Conservation (phyloP, 345 rosid genomes). For the Zanthoxylum bungeanum region DNA sequence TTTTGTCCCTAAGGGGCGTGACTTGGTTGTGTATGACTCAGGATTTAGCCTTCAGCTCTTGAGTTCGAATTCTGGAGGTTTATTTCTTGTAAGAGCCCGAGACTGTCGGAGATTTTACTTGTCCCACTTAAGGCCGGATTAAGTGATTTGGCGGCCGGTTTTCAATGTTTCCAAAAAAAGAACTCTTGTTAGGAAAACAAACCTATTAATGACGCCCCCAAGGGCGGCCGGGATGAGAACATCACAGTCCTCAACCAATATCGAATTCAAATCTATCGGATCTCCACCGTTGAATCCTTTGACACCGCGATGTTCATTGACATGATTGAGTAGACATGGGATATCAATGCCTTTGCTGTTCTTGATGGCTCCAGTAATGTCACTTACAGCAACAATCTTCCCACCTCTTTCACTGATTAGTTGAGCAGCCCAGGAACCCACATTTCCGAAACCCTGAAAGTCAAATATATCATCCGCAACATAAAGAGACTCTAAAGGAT, state of each 20-base stretch:
- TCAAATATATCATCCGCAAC: not conserved
- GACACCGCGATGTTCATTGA: slow-evolving; percentile 58
- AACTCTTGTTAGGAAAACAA: too few species aligned
- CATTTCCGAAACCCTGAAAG: slow-evolving; percentile 93
- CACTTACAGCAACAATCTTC: slow-evolving; percentile 79
- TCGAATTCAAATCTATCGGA: slow-evolving; percentile 46
- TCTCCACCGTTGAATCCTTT: slow-evolving; percentile 77
- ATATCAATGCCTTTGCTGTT: slow-evolving; percentile 75
- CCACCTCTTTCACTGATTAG: slow-evolving; percentile 78
- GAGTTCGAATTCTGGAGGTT: too few species aligned
- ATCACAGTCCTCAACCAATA: slow-evolving; percentile 82
- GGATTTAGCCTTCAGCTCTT: too few species aligned
- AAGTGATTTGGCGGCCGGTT: too few species aligned
- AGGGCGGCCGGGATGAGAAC: slow-evolving; percentile 90
- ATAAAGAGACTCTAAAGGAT: not conserved
- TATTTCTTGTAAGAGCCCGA: too few species aligned
- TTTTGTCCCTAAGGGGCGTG: too few species aligned
- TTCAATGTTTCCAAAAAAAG: too few species aligned
- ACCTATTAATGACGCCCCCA: slow-evolving; percentile 95
- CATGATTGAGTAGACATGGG: slow-evolving; percentile 55
- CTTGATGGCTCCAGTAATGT: slow-evolving; percentile 82
- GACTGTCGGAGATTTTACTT: too few species aligned
- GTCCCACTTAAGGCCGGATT: too few species aligned
- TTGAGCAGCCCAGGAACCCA: slow-evolving; percentile 95
- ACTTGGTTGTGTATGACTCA: too few species aligned